phyloP scores from a whole-genome alignment of 2,329 filamentous ascomycete species.

The Stagonosporopsis tanaceti region DNA sequence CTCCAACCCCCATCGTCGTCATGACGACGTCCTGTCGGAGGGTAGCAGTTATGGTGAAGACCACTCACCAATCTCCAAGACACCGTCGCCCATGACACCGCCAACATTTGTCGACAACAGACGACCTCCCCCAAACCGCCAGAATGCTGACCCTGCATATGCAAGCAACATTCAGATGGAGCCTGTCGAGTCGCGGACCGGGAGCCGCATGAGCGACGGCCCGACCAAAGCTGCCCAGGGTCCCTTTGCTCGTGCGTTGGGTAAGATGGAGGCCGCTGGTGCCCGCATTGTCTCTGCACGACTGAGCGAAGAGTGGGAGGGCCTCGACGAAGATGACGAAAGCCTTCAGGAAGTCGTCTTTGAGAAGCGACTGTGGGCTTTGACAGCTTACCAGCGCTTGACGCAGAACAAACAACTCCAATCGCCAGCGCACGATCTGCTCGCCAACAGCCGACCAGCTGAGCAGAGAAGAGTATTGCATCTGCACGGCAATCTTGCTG shows the following conservation, averaged over 20 bases:
- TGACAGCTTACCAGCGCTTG: conserved; percentile 37
- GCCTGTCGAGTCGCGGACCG: conserved; percentile 32
- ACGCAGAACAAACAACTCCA: conserved; percentile 40
- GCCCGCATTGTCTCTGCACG: conserved; percentile 36
- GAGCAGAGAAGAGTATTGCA: conserved; percentile 36
- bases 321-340: conserved; percentile 35
- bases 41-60: conserved; percentile 18
- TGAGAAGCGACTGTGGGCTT: conserved; percentile 39
- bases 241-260: conserved; percentile 34
- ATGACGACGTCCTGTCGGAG: conserved; percentile 29
- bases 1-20: conserved; percentile 25
- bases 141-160: conserved; percentile 19
- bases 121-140: conserved; percentile 9
- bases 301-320: conserved; percentile 40
- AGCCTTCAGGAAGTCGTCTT: conserved; percentile 38
- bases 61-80: conserved; percentile 8
- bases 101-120: conserved; percentile 17
- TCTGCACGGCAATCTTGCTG: conserved; percentile 38
- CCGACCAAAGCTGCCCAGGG: conserved; percentile 25
- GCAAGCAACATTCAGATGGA: conserved; percentile 29
- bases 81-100: conserved; percentile 13
- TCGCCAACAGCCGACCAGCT: conserved; percentile 29
- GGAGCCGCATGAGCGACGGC: conserved; percentile 30
- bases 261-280: conserved; percentile 38
- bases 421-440: conserved; percentile 36